A percentile compares a stretch with the other conserved stretches of the same genome.
Evolutionary conservation across 495 filamentous ascomycete genomes (phyloP).

Genomic region (Penicillium goetzii): DNA sequence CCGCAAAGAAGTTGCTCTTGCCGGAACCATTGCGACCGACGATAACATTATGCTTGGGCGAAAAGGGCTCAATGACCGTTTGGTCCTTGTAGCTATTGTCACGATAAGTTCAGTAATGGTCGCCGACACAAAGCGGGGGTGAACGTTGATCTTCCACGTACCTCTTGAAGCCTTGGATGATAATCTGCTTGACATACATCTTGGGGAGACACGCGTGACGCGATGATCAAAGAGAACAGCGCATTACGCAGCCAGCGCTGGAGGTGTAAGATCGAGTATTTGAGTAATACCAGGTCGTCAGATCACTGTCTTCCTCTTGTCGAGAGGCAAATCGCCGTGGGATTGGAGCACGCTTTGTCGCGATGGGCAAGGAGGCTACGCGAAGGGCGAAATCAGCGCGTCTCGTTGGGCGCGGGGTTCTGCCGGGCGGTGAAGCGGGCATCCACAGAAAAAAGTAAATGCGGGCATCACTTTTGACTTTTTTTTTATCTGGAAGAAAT

Average conservation of each 20-base stretch:
- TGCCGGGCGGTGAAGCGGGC: slow-evolving; percentile 43
- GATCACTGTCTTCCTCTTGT: background rate
- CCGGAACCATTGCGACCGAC: slow-evolving; percentile 98
- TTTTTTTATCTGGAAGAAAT: slow-evolving; percentile 13
- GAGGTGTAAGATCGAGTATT: slow-evolving; percentile 14
- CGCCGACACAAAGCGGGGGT: background rate
- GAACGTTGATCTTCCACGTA: slow-evolving; percentile 40
- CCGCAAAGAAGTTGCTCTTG: slow-evolving; percentile 99
- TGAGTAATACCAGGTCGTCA: slow-evolving; percentile 6
- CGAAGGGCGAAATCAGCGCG: slow-evolving; percentile 31
- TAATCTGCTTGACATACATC: slow-evolving; percentile 99
- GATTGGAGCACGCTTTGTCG: slow-evolving; percentile 16
- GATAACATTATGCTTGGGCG: slow-evolving; percentile 96
- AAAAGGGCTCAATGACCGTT: slow-evolving; percentile 97
- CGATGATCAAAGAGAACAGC: slow-evolving; percentile 35
- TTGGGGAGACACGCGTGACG: slow-evolving; percentile 47
- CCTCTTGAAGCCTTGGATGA: slow-evolving; percentile 99
- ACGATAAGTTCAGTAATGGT: slow-evolving; percentile 4
- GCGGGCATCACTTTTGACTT: slow-evolving; percentile 7
- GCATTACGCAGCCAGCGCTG: slow-evolving; percentile 45
- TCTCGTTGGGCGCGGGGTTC: slow-evolving; percentile 49
- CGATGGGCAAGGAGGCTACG: slow-evolving; percentile 24
- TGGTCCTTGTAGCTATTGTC: slow-evolving; percentile 91
- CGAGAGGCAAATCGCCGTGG: slow-evolving; percentile 7
- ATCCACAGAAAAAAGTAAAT: slow-evolving; percentile 42